phyloP scores from a whole-genome alignment of 2,329 filamentous ascomycete genomes.

The Epichloe typhina region DNA sequence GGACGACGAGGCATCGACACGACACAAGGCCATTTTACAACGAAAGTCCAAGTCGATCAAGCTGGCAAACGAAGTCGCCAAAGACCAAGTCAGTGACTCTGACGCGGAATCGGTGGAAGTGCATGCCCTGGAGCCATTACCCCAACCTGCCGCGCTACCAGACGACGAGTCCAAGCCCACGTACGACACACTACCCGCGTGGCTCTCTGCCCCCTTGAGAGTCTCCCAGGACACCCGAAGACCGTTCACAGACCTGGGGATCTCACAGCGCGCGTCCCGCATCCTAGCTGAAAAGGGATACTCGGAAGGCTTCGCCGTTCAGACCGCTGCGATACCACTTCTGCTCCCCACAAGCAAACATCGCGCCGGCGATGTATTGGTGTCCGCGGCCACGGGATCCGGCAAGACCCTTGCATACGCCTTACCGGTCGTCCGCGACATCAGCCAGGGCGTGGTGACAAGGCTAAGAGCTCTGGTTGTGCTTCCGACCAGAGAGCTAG shows the following conservation, averaged over 20 bases:
- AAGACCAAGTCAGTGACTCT: conserved; percentile 15
- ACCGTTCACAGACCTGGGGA: conserved; percentile 50
- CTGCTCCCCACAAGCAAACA: conserved; percentile 52
- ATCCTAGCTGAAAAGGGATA: conserved; percentile 48
- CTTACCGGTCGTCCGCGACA: conserved; percentile 66
- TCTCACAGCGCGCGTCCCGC: conserved; percentile 46
- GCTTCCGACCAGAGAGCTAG: conserved; percentile 80
- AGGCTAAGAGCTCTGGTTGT: conserved; percentile 69
- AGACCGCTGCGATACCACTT: conserved; percentile 53
- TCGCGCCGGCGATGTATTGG: conserved; percentile 64
- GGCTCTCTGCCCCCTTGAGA: conserved; percentile 65
- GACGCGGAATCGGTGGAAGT: conserved; percentile 29
- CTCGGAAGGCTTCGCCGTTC: conserved; percentile 29
- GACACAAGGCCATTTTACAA: conserved; percentile 39
- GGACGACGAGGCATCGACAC: conserved; percentile 17
- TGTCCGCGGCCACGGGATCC: conserved; percentile 88
- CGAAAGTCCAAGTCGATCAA: conserved; percentile 43
- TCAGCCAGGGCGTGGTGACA: conserved; percentile 52
- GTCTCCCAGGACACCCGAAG: conserved; percentile 46
- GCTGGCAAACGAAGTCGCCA: conserved; percentile 28
- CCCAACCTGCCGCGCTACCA: conserved; percentile 56
- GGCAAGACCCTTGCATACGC: conserved; percentile 92
- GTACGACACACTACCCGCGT: conserved; percentile 69
- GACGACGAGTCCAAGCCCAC: conserved; percentile 45
- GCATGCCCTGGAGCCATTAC: conserved; percentile 67